These are phyloP conservation scores for Nakataea oryzae DNA, from an alignment of 2,329 filamentous ascomycete species.

Conservation along the genomic window DNA sequence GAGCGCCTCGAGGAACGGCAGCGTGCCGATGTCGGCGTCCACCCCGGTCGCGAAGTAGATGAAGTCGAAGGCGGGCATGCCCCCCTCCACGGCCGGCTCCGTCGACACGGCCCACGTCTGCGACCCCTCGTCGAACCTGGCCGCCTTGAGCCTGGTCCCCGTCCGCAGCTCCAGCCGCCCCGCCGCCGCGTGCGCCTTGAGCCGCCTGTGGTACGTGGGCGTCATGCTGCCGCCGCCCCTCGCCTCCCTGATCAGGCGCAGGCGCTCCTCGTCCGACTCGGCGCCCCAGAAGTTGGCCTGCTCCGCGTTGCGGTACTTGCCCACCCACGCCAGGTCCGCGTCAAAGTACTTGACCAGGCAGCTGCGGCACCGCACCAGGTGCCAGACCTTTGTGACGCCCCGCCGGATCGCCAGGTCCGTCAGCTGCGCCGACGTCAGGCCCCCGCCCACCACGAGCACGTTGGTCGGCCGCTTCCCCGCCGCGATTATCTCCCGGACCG, in stretches of 20 bases:
- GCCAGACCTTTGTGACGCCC: constrained; percentile 58
- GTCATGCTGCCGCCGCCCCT: constrained; percentile 70
- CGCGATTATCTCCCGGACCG: constrained; percentile 42
- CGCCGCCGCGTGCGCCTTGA: constrained; percentile 46
- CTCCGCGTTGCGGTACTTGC: constrained; percentile 69
- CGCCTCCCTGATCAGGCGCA: constrained; percentile 54
- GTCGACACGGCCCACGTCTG: constrained; percentile 34
- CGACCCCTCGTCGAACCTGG: constrained; percentile 33
- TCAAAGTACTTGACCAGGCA: constrained; percentile 64
- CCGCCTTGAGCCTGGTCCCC: constrained; percentile 42
- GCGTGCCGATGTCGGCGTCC: constrained; percentile 46
- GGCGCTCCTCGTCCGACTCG: constrained; percentile 58
- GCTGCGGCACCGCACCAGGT: constrained; percentile 50
- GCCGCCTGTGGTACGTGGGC: constrained; percentile 54
- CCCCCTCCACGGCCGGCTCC: constrained; percentile 27
- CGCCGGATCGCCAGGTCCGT: constrained; percentile 53
- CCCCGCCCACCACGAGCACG: constrained; percentile 63
- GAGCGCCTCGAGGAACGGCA: constrained; percentile 53
- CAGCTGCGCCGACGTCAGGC: constrained; percentile 66
- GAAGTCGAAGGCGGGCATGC: constrained; percentile 1
- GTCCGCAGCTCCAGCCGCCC: constrained; percentile 45
- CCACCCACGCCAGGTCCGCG: constrained; percentile 67
- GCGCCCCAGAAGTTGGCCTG: constrained; percentile 71
- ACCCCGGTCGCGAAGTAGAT: constrained; percentile 58
- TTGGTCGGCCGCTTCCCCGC: constrained; percentile 38